Base-by-base conservation (phyloP, 1,139 yeast genomes). In the Scheffersomyces cryptocercus region DNA sequence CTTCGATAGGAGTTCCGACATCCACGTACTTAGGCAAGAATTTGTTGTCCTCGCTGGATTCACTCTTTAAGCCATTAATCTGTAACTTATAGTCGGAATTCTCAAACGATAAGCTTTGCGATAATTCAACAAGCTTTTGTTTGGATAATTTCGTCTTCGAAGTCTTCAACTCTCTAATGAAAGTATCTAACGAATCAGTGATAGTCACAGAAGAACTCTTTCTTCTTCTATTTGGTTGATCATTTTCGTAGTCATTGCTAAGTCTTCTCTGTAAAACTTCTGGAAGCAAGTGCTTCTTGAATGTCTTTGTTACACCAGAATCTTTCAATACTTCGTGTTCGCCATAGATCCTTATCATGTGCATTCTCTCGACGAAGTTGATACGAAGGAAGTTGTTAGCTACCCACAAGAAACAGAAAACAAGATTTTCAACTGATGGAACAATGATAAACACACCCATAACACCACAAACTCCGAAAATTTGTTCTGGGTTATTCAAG, bases 401-500 rank as follows among this genome's bases (percentile, higher is more conserved):
- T 4, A 89, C 84, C 91, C 95, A 88, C 33, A 85, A 56, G 44
- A 75, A 64, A 20, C 91, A 85, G 43, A 86, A 65, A 13, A 75
- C 58, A 42, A 75, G 56, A 44, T 85, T 82, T 51, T 81, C 79
- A 38, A 70, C 64, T 4, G 85, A 76, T 42, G 87, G 85, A 40
- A 83, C 71, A 45, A 87, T 78, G 41, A 88, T 63, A 2, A 84
- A 81, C 13, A 84, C 68, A 14, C 95, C 96, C 91, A 91, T 86
- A 34, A 86, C 80, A 15, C 95, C 95, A 54, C 91, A 84, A 44
- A 85, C 84, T 15, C 95, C 95, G 51, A 88, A 78, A 16, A 88
- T 67, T 54, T 90, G 85, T 61, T 88, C 96, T 6, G 96, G 96
- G 58, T 88, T 87, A 61, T 88, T 88, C 59, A 88, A 73, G 61